Percentiles rank a stretch among this genome's conserved stretches.
Evolutionary conservation across 2,329 filamentous ascomycete species (phyloP).

Genomic region (Phoma sp.): DNA sequence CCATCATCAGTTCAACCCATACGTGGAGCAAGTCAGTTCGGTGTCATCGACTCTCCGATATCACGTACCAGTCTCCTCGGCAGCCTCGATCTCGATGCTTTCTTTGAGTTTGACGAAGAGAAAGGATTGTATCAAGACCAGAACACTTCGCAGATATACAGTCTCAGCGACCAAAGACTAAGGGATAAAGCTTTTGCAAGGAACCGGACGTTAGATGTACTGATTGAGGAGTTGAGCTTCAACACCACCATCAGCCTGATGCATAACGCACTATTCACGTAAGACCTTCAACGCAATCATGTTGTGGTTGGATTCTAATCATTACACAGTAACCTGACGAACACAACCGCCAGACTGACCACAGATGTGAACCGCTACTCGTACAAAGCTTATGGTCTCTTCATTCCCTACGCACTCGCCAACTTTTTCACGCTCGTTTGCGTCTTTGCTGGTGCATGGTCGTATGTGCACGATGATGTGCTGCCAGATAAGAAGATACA

Average conservation of each 20-base stretch:
- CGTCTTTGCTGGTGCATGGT: neutral
- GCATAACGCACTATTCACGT: constrained; percentile 22
- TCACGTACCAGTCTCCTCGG: constrained; percentile 20
- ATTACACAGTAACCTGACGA: neutral
- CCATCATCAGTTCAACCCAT: neutral
- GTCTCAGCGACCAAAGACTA: constrained; percentile 12
- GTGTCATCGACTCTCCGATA: constrained; percentile 19
- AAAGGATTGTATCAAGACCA: constrained; percentile 14
- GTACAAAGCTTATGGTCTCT: neutral
- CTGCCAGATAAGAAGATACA: neutral
- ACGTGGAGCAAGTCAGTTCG: constrained; percentile 17
- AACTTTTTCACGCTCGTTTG: neutral
- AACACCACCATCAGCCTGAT: constrained; percentile 23
- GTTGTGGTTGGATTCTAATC: neutral
- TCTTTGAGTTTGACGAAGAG: constrained; percentile 22
- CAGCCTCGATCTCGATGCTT: constrained; percentile 19
- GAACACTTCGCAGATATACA: neutral
- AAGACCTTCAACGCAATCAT: constrained; percentile 2
- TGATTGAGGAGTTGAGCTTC: constrained; percentile 28
- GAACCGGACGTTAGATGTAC: constrained; percentile 21
- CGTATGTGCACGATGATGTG: neutral
- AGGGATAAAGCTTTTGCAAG: constrained; percentile 20
- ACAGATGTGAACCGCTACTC: neutral
- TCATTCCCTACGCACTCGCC: neutral
- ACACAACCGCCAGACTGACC: neutral